Conservation (phyloP, 2,329 filamentous ascomycete genomes). For the Pseudocercospora fuligena region DNA sequence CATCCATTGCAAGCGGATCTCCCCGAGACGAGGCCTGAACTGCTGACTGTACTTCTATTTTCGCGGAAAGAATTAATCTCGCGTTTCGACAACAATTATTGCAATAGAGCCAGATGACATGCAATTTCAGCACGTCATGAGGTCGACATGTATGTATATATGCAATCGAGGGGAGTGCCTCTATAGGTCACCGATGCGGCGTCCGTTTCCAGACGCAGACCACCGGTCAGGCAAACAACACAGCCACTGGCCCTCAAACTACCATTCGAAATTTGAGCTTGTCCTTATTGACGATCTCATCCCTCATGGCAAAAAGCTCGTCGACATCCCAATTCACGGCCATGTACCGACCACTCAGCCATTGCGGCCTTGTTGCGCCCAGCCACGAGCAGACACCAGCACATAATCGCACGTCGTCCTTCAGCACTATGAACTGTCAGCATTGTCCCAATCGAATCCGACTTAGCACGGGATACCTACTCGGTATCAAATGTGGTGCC, state of each 20-base stretch:
- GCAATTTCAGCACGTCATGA: not conserved
- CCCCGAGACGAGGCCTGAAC: slow-evolving; percentile 3
- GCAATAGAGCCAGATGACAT: not conserved
- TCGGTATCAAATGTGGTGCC: slow-evolving; percentile 11
- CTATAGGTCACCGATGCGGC: not conserved
- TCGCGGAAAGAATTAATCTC: no score
- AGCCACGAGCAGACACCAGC: slow-evolving; percentile 16
- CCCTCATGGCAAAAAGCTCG: slow-evolving; percentile 18
- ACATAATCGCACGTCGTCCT: slow-evolving; percentile 22
- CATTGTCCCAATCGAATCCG: not conserved
- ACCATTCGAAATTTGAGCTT: slow-evolving; percentile 2
- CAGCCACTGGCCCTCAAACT: not conserved
- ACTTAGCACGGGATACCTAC: not conserved
- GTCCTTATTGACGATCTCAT: slow-evolving; percentile 4
- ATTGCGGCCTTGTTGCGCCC: not conserved
- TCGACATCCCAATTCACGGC: slow-evolving; percentile 9
- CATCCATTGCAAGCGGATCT: slow-evolving; percentile 6
- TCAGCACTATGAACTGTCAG: slow-evolving; percentile 7
- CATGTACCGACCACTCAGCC: not conserved
- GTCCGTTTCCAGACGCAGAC: slow-evolving; percentile 7
- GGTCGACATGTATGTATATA: not conserved
- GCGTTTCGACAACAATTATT: not conserved
- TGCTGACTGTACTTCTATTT: not conserved
- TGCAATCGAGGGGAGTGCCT: not conserved
- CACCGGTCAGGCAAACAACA: slow-evolving; percentile 6